Evolutionary conservation across 306 rosid genomes (phyloP), one percentile per base, ranked within the genome.

Genomic region (Prunus mongolica): DNA sequence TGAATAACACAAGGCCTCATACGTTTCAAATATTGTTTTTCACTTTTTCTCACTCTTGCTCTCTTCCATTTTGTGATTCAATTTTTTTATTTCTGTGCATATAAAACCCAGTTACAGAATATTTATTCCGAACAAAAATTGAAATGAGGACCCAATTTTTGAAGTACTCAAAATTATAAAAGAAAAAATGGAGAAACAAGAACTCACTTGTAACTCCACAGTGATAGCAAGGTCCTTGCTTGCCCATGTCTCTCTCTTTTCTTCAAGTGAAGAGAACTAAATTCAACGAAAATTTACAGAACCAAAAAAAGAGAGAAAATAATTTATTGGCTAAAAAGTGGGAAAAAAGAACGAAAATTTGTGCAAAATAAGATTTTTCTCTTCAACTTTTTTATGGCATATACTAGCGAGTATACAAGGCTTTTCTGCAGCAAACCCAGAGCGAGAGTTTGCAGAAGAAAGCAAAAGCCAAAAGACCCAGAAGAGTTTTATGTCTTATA

Each of bases 181-280:
- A 18, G 57, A 25, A 6, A 76, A 77, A 79, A 20, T 76, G 93
- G 93, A 83, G 93, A 85, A 89, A 91, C 96, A 92, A 92, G 83
- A 91, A 93, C 99, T 96, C 98, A 96, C 99, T 96, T 83, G 98
- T 88, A 87, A 96, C 99, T 91, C 98, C 98, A 93, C 99, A 96
- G 98, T 96, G 99, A 91, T 87, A 84, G 91, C 99, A 96, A 85
- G 99, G 99, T 18, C 99, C 99, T 72, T 96, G 96, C 84, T 96
- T 96, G 77, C 93, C 99, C 99, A 96, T 96, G 77, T 79, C 84
- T 88, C 85, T 78, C 83, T 77, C 78, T 84, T 85, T 86, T 68
- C 78, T 85, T 77, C 90, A 75, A 83, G 82, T 78, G 76, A 78
- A 81, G 79, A 81, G 71, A 79, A 71, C 64, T 14, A 76, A 71